Percentiles rank a stretch among this genome's conserved stretches.
Conservation (phyloP, 1,139 yeast genomes). For the Groenewaldozyma sp. region DNA sequence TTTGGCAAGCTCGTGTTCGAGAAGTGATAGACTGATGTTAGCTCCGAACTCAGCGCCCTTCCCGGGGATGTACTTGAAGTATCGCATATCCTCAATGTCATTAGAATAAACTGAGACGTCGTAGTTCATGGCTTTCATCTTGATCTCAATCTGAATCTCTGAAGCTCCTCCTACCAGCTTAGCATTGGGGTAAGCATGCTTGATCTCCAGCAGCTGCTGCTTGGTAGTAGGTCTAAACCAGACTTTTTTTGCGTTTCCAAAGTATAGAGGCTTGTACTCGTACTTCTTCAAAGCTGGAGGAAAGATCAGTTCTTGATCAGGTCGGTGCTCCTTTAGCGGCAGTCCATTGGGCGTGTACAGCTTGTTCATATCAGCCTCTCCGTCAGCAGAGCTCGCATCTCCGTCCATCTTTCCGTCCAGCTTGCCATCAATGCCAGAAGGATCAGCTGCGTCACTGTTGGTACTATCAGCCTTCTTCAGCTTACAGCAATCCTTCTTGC, state of each 20-base stretch:
- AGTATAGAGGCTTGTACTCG: slow-evolving; percentile 27
- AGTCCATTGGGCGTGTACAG: slow-evolving; percentile 28
- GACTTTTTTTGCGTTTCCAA: slow-evolving; percentile 30
- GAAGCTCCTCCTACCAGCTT: slow-evolving; percentile 41
- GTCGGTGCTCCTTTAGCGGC: slow-evolving; percentile 31
- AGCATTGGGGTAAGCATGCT: slow-evolving; percentile 29
- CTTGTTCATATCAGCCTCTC: too few relatives aligned
- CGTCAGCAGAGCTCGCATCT: too few relatives aligned
- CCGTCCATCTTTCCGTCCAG: too few relatives aligned
- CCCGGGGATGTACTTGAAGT: slow-evolving; percentile 28
- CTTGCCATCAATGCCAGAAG: too few relatives aligned
- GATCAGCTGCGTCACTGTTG: slow-evolving; percentile 4
- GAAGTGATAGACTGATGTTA: slow-evolving; percentile 32
- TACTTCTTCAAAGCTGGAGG: slow-evolving; percentile 31
- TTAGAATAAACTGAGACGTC: slow-evolving; percentile 33
- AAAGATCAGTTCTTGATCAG: slow-evolving; percentile 33
- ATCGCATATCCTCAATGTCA: slow-evolving; percentile 34
- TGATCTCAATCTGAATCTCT: slow-evolving; percentile 38
- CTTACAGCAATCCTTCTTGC: slow-evolving; percentile 3
- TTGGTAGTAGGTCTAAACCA: slow-evolving; percentile 38
- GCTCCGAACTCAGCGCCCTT: slow-evolving; percentile 35
- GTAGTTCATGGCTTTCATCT: slow-evolving; percentile 35
- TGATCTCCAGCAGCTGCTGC: slow-evolving; percentile 30
- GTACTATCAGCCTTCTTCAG: slow-evolving; percentile 1
- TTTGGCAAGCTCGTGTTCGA: slow-evolving; percentile 31